A percentile compares a stretch with the other conserved stretches of the same genome.
These are phyloP conservation scores for Penicillium oxalicum DNA, from an alignment of 2,329 filamentous ascomycete genomes.

Conservation along the genomic window DNA sequence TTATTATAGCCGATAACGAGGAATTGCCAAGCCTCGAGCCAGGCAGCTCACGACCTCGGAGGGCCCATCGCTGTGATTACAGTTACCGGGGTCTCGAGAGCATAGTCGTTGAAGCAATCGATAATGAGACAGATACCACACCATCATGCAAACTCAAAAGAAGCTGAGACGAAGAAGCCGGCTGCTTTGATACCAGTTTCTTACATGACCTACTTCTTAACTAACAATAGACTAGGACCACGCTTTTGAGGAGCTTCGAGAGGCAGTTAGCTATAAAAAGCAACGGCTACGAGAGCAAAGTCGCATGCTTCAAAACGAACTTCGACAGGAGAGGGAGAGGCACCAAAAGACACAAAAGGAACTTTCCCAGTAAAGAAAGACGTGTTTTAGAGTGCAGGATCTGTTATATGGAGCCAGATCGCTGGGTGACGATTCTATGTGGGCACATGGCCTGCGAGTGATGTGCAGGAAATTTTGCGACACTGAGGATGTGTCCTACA, in stretches of 20 bases:
- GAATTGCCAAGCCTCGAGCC: not conserved
- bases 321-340: slow-evolving; percentile 9
- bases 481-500: not conserved
- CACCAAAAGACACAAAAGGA: slow-evolving; percentile 10
- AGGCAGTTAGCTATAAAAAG: slow-evolving; percentile 6
- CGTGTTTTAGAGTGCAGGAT: not conserved
- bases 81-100: not conserved
- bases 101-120: not conserved
- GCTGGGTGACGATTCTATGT: not conserved
- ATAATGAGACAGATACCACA: not conserved
- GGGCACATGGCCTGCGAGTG: not conserved
- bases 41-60: not conserved
- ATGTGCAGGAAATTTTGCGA: not conserved
- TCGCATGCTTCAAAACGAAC: slow-evolving; percentile 10
- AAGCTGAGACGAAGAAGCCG: not conserved
- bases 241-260: slow-evolving; percentile 6
- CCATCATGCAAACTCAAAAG: not conserved
- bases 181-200: not conserved
- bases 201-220: not conserved
- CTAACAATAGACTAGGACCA: not conserved
- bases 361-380: not conserved
- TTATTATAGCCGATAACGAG: too few relatives aligned
- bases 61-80: not conserved
- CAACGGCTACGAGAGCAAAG: slow-evolving; percentile 7
- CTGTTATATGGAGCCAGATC: not conserved